Evolutionary conservation across 2,329 filamentous ascomycete genomes (phyloP).

Genomic region (Alternaria gansuensis): DNA sequence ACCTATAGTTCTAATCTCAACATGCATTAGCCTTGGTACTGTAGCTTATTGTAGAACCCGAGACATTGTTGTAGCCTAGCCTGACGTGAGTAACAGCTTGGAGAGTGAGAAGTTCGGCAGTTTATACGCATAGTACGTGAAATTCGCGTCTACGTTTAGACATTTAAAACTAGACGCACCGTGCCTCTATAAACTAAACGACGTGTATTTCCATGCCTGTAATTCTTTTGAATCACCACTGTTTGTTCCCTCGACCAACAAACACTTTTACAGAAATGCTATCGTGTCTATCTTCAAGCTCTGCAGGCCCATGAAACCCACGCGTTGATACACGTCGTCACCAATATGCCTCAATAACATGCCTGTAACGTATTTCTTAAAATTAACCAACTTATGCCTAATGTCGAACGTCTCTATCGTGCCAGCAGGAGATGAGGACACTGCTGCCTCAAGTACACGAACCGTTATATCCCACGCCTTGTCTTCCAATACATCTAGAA

Average conservation of each 20-base stretch:
- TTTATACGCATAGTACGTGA: too few relatives aligned
- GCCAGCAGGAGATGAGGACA: neutral
- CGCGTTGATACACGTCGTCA: neutral
- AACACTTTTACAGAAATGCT: neutral
- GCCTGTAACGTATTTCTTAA: too few relatives aligned
- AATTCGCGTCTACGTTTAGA: neutral
- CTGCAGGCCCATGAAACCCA: neutral
- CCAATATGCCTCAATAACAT: too few relatives aligned
- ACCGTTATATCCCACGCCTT: neutral
- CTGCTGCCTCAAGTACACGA: neutral
- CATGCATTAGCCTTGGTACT: too few relatives aligned
- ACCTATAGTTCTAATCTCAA: too few relatives aligned
- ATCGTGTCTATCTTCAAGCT: accelerated
- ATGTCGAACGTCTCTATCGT: too few relatives aligned
- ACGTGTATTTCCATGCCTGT: neutral
- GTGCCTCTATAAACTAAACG: neutral
- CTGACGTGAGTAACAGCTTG: too few relatives aligned
- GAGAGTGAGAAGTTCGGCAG: too few relatives aligned
- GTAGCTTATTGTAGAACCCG: too few relatives aligned
- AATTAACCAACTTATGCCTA: too few relatives aligned
- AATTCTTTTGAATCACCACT: neutral
- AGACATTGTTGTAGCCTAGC: too few relatives aligned
- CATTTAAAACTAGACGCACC: neutral
- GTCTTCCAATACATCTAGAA: neutral
- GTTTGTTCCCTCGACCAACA: neutral